A percentile compares a stretch with the other conserved stretches of the same genome.
phyloP scores from a whole-genome alignment of 2,329 filamentous ascomycete genomes.

The Pleomassaria siparia region DNA sequence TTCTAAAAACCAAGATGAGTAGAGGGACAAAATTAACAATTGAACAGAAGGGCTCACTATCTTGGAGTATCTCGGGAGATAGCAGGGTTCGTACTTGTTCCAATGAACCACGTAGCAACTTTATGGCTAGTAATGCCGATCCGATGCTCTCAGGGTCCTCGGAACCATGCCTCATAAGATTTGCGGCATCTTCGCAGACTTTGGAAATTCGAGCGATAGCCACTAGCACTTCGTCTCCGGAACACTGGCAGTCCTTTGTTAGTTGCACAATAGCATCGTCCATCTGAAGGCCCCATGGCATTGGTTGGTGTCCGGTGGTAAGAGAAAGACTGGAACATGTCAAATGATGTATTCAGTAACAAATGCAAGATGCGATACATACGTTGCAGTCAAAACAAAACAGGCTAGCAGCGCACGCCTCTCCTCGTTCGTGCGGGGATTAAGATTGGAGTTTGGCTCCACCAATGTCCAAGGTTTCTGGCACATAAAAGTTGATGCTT shows the following conservation, averaged over 20 bases:
- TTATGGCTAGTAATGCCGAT: conserved; percentile 16
- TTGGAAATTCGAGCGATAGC: conserved; percentile 41
- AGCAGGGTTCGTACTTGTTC: conserved; percentile 11
- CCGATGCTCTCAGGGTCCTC: conserved; percentile 10
- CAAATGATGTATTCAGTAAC: neutral
- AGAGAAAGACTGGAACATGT: neutral
- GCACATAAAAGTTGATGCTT: conserved; percentile 1
- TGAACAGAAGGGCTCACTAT: neutral
- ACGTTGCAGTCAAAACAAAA: conserved; percentile 49
- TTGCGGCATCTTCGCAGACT: conserved; percentile 23
- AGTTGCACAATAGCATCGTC: conserved; percentile 58
- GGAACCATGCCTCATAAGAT: conserved; percentile 23
- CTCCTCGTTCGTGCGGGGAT: conserved; percentile 51
- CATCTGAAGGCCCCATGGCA: conserved; percentile 62
- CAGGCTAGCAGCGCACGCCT: conserved; percentile 52
- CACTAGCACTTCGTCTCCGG: conserved; percentile 54
- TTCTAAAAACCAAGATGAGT: neutral
- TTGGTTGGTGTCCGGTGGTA: conserved; percentile 42
- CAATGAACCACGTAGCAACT: conserved; percentile 13
- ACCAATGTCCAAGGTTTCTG: conserved; percentile 9
- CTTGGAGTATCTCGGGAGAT: conserved; percentile 8
- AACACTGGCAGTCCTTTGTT: conserved; percentile 48
- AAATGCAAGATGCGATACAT: conserved; percentile 16
- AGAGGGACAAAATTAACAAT: neutral
- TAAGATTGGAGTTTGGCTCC: neutral